Conservation (phyloP, 2,329 filamentous ascomycete species). For the Drechslerella dactyloides region DNA sequence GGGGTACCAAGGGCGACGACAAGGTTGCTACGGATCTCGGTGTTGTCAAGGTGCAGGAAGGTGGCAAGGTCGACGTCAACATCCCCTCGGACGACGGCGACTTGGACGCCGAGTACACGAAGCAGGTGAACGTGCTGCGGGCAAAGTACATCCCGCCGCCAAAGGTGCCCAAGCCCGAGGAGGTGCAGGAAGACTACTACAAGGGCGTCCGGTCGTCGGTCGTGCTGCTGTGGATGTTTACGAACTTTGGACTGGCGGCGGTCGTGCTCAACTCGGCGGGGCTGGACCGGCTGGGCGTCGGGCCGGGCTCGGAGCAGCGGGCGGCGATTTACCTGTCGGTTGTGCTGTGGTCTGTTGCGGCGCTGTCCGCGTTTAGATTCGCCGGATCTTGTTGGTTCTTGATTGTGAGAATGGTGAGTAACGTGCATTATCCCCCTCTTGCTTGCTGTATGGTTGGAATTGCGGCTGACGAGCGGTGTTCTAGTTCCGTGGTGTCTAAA, state of each 20-base stretch:
- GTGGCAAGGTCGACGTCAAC: constrained; percentile 89
- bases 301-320: constrained; percentile 61
- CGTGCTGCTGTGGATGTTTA: constrained; percentile 94
- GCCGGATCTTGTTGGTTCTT: constrained; percentile 90
- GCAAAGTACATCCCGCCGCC: constrained; percentile 76
- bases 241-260: constrained; percentile 85
- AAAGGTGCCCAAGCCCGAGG: constrained; percentile 62
- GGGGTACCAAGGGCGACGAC: constrained; percentile 98
- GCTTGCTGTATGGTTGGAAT: neutral
- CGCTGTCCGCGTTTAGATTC: constrained; percentile 82
- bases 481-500: constrained; percentile 56
- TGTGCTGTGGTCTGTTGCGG: constrained; percentile 87
- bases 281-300: constrained; percentile 69
- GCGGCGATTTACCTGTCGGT: constrained; percentile 84
- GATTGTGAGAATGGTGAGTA: constrained; percentile 81
- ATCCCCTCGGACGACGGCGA: constrained; percentile 89
- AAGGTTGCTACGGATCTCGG: constrained; percentile 72
- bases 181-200: constrained; percentile 98
- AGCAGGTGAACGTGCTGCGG: constrained; percentile 76
- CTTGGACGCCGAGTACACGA: constrained; percentile 91
- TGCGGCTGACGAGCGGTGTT: constrained; percentile 14
- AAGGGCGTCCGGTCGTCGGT: constrained; percentile 91
- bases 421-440: constrained; percentile 2
- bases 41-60: constrained; percentile 81
- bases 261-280: constrained; percentile 86